Base-by-base conservation (phyloP, 1,284 basidiomycete species). In the Rhodotorula glutinis region DNA sequence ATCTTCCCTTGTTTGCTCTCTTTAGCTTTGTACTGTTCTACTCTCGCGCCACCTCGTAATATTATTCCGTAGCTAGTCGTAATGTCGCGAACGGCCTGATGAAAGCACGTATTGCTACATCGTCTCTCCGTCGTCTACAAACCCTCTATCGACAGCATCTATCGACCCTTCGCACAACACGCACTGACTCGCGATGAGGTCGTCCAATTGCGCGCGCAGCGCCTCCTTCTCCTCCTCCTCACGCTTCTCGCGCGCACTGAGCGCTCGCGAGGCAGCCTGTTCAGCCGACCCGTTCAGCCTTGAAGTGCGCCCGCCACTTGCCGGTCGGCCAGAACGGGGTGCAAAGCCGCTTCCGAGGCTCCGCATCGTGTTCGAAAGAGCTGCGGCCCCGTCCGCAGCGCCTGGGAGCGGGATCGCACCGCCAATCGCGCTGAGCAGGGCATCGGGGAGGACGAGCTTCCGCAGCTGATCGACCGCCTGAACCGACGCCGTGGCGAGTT, bases 381-480 rank as follows among this genome's bases (percentile, higher is more conserved):
- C 43, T 51, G 84, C 83, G 33, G 74, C 62, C 27, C 73, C 71
- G 25, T 62, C 25, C 13, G 57, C 40, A 17, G 46, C 47, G 11
- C 33, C 33, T 43, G 70, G 63, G 2, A 76, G 73, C 7, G 76
- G 77, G 9, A 79, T 76, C 27, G 78, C 77, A 17, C 75, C 77
- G 23, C 79, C 79, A 14, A 81, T 77, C 9, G 77, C 78, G 13
- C 77, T 75, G 7, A 82, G 79, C 3, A 97, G 83, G 9, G 91
- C 90, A 75, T 96, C 93, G 17, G 94, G 93, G 8, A 95, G 82
- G 75, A 98, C 94, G 60, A 97, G 81, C 77, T 94, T 92, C 47
- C 92, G 85, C 64, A 97, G 80, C 68, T 87, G 85, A 79, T 96
- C 93, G 57, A 78, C 63, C 2, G 75, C 75, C 51, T 76, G 75